These are phyloP conservation scores for Physocladia obscura DNA, from an alignment of 192 early-diverging fungal species.

Conservation along the genomic window DNA sequence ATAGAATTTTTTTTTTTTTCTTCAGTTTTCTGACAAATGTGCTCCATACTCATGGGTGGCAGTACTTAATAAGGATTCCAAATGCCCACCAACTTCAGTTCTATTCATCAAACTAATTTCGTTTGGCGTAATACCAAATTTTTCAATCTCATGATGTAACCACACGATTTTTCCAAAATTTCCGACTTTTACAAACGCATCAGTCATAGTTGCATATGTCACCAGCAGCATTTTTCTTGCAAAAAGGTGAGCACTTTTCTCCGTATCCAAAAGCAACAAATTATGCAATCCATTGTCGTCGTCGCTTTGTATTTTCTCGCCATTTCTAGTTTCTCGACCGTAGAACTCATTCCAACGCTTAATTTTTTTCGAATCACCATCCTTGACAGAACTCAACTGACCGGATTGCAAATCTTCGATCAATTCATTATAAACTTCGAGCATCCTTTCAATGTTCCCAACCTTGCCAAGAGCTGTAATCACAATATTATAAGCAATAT, in stretches of 20 bases:
- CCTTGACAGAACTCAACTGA: background rate
- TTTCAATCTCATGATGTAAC: constrained; percentile 11
- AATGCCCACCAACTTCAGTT: background rate
- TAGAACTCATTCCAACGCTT: too few species aligned
- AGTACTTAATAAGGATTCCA: too few species aligned
- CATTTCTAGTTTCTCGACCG: background rate
- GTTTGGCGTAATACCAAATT: background rate
- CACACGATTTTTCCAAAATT: constrained; percentile 2
- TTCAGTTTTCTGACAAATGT: too few species aligned
- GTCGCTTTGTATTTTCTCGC: background rate
- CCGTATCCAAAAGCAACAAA: too few species aligned
- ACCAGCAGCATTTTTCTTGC: background rate
- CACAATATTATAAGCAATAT: background rate
- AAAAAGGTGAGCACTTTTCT: background rate
- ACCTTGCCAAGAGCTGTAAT: constrained; percentile 8
- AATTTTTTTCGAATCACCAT: background rate
- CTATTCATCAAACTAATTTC: background rate
- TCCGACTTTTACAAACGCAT: background rate
- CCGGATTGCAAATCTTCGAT: background rate
- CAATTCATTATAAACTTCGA: constrained; percentile 1
- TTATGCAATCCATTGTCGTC: too few species aligned
- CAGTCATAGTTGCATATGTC: constrained; percentile 13
- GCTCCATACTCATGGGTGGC: too few species aligned
- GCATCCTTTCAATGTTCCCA: background rate
- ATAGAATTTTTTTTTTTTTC: too few species aligned